phyloP scores from a whole-genome alignment of 345 rosid genomes.

The Euphorbia pulcherrima region DNA sequence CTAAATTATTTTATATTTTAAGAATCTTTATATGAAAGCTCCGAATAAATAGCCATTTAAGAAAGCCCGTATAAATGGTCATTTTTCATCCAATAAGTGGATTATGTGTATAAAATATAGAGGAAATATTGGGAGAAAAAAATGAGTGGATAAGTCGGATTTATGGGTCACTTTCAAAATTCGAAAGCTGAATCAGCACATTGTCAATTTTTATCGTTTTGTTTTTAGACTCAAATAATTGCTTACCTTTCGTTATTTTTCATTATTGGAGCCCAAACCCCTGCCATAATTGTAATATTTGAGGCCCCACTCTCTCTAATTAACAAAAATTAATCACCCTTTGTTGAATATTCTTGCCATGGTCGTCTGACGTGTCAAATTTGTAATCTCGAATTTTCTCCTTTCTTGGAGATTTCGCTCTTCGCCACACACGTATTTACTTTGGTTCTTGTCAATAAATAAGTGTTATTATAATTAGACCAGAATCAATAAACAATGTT shows the following conservation, averaged over 20 bases:
- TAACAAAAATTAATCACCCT: background rate
- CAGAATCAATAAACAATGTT: no score
- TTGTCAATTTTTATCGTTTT: background rate
- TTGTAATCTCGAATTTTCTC: background rate
- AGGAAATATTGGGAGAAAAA: no score
- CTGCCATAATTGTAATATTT: background rate
- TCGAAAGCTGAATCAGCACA: conserved; percentile 28
- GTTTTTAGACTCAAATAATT: background rate
- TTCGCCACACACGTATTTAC: background rate
- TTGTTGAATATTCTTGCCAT: background rate
- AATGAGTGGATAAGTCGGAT: conserved; percentile 18
- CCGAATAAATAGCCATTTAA: no score
- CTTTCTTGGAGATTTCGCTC: background rate
- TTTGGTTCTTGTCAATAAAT: no score
- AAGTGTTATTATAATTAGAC: no score
- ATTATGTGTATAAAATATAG: no score
- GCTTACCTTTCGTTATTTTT: background rate
- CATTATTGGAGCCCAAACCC: background rate
- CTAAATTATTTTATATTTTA: no score
- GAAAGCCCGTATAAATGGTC: no score
- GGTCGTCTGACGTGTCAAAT: background rate
- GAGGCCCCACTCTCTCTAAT: background rate
- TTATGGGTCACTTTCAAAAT: conserved; percentile 7
- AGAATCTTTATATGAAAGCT: no score
- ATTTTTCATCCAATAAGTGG: no score